Conservation (phyloP, 192 early-diverging fungal genomes). For the Spizellomyces sp. region DNA sequence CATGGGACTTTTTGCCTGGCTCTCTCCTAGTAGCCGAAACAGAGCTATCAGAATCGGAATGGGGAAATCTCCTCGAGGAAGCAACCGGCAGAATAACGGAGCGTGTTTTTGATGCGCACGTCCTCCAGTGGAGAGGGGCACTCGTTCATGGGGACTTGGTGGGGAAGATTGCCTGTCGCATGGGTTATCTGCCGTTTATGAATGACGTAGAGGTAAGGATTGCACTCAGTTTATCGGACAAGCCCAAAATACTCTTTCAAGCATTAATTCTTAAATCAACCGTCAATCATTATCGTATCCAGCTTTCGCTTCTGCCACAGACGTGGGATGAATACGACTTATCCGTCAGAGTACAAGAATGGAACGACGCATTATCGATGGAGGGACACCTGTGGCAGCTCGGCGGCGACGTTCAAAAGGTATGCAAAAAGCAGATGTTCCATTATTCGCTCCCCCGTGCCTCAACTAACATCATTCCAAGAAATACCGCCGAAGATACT, state of each 20-base stretch:
- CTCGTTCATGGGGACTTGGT: slow-evolving; percentile 14
- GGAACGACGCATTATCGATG: slow-evolving; percentile 30
- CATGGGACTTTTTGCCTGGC: not conserved
- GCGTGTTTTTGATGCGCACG: not conserved
- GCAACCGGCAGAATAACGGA: slow-evolving; percentile 8
- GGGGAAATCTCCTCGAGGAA: not conserved
- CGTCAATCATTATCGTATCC: too few species aligned
- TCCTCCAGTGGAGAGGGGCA: slow-evolving; percentile 16
- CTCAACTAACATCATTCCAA: not conserved
- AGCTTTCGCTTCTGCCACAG: slow-evolving; percentile 14
- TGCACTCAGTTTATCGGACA: not conserved
- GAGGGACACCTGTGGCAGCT: slow-evolving; percentile 28
- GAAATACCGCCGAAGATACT: slow-evolving; percentile 6
- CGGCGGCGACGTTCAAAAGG: slow-evolving; percentile 22
- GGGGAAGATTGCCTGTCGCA: slow-evolving; percentile 1
- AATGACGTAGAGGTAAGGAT: slow-evolving; percentile 1
- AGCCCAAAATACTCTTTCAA: not conserved
- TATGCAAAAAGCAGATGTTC: not conserved
- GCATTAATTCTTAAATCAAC: not conserved
- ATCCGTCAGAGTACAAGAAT: slow-evolving; percentile 15
- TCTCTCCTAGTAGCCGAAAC: slow-evolving; percentile 19
- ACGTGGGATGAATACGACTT: slow-evolving; percentile 11
- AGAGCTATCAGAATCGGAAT: not conserved
- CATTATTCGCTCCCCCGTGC: not conserved
- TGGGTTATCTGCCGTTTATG: slow-evolving; percentile 22